Evolutionary conservation across 75 land plant genomes (phyloP).

Genomic region (Ceratopteris richardii): DNA sequence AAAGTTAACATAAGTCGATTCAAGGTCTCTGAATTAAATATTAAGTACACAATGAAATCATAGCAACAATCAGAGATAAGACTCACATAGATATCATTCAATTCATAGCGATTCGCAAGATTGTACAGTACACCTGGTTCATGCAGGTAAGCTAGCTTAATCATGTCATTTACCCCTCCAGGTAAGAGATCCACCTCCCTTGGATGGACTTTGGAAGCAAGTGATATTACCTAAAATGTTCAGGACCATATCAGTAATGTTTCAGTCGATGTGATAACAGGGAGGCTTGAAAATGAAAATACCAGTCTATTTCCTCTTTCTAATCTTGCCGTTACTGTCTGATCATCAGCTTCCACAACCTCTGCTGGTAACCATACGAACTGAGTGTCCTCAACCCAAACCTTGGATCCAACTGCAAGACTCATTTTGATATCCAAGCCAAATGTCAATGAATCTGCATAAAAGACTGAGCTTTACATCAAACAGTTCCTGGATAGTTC

Average conservation of each 20-base stretch:
- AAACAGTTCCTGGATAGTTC: too few species aligned
- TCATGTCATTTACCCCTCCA: slow-evolving; percentile 97
- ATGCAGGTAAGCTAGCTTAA: slow-evolving; percentile 86
- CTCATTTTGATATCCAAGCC: slow-evolving; percentile 20
- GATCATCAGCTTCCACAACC: slow-evolving; percentile 41
- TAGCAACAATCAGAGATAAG: background rate
- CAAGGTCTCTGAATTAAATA: background rate
- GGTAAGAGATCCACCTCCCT: slow-evolving; percentile 66
- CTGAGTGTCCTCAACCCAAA: slow-evolving; percentile 82
- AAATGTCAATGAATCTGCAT: too few species aligned
- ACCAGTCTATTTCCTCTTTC: slow-evolving; percentile 49
- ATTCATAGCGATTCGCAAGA: slow-evolving; percentile 78
- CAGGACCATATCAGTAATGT: background rate
- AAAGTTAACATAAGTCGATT: too few species aligned
- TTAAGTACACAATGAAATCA: background rate
- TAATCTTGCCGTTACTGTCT: slow-evolving; percentile 39
- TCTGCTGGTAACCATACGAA: slow-evolving; percentile 76
- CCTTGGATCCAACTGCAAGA: slow-evolving; percentile 61
- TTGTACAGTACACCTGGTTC: slow-evolving; percentile 95
- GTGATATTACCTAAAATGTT: slow-evolving; percentile 32
- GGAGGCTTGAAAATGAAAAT: background rate
- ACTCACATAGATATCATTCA: slow-evolving; percentile 94
- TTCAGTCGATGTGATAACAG: background rate
- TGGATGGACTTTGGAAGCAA: slow-evolving; percentile 38
- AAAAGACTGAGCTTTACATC: too few species aligned